phyloP scores from a whole-genome alignment of 805 yeast species.

The Candida insectorum region DNA sequence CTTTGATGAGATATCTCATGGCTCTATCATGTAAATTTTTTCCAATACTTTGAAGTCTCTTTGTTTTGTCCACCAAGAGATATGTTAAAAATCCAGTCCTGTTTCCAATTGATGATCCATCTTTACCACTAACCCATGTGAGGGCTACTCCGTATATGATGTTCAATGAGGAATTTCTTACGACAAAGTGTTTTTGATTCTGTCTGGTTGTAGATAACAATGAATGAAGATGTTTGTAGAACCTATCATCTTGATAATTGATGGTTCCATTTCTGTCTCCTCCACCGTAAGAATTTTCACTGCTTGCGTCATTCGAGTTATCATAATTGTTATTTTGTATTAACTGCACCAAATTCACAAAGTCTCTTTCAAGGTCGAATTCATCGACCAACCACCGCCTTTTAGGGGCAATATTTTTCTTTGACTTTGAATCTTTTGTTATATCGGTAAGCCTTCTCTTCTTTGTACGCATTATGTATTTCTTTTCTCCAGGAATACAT shows the following conservation, averaged over 20 bases:
- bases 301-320: slow-evolving; percentile 11
- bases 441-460: slow-evolving; percentile 15
- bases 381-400: slow-evolving; percentile 58
- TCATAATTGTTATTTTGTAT: slow-evolving; percentile 37
- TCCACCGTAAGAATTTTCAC: slow-evolving; percentile 12
- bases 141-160: slow-evolving; percentile 51
- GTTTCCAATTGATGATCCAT: slow-evolving; percentile 1
- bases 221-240: slow-evolving; percentile 26
- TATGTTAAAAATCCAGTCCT: slow-evolving; percentile 42
- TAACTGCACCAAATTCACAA: slow-evolving; percentile 43
- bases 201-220: slow-evolving; percentile 27
- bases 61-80: slow-evolving; percentile 51
- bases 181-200: slow-evolving; percentile 48
- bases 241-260: slow-evolving; percentile 24
- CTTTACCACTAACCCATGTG: slow-evolving; percentile 46
- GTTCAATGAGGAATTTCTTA: slow-evolving; percentile 53
- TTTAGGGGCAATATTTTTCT: slow-evolving; percentile 22
- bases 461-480: slow-evolving; percentile 23
- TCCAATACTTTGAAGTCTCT: slow-evolving; percentile 54
- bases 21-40: slow-evolving; percentile 52
- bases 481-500: slow-evolving; percentile 53
- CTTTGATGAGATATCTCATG: slow-evolving; percentile 44
- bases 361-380: slow-evolving; percentile 48
- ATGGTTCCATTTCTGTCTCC: slow-evolving; percentile 13
- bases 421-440: slow-evolving; percentile 4